phyloP scores from a whole-genome alignment of 805 yeast species.

The Metschnikowia reukaufii region DNA sequence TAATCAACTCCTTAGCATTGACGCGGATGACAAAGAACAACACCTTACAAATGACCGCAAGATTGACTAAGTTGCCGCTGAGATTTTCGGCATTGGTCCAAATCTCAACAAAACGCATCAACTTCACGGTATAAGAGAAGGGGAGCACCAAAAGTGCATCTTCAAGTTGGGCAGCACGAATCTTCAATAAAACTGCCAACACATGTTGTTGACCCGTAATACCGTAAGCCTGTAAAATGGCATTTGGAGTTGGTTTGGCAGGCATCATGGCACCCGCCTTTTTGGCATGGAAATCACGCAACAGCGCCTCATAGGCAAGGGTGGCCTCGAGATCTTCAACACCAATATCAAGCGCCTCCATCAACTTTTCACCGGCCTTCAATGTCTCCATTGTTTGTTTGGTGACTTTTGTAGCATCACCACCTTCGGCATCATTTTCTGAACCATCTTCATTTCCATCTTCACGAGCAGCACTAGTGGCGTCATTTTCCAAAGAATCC shows the following conservation, averaged over 20 bases:
- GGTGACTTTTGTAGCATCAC: conserved; percentile 63
- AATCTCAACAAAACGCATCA: conserved; percentile 69
- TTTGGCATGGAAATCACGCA: conserved; percentile 38
- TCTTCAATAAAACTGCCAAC: conserved; percentile 64
- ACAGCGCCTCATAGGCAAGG: conserved; percentile 49
- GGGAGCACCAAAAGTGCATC: conserved; percentile 92
- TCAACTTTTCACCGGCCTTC: conserved; percentile 89
- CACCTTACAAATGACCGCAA: conserved; percentile 70
- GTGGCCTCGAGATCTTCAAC: conserved; percentile 61
- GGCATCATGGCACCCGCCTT: conserved; percentile 50
- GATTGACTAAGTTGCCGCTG: conserved; percentile 46
- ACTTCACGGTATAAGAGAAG: conserved; percentile 72
- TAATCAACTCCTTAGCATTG: conserved; percentile 76
- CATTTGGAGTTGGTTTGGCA: conserved; percentile 59
- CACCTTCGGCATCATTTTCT: conserved; percentile 43
- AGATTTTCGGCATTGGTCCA: conserved; percentile 58
- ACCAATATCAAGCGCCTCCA: conserved; percentile 90
- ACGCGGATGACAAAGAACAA: conserved; percentile 70
- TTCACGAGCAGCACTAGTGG: conserved; percentile 24
- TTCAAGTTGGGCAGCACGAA: conserved; percentile 82
- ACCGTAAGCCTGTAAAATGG: conserved; percentile 72
- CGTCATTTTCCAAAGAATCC: conserved; percentile 63
- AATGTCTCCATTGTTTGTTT: conserved; percentile 88
- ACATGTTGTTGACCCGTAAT: conserved; percentile 77
- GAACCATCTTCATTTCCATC: conserved; percentile 26